Percentiles rank a stretch among this genome's conserved stretches.
These are phyloP conservation scores for Boletus smithii DNA, from an alignment of 1,284 basidiomycete species.

Conservation along the genomic window DNA sequence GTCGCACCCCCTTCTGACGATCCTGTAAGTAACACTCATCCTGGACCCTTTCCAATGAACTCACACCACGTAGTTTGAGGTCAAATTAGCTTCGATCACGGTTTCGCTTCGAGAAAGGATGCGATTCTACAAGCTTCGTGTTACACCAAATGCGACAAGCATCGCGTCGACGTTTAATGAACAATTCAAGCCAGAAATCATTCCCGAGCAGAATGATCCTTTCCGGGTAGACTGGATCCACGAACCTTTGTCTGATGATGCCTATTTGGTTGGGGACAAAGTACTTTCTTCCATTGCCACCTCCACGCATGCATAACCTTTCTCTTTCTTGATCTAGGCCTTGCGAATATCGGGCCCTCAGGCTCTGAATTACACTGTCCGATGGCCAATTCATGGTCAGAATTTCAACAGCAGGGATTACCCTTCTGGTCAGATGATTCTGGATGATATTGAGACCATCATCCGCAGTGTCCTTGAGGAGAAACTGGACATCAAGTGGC, in stretches of 20 bases:
- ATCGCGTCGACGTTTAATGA: constrained; percentile 77
- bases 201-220: constrained; percentile 78
- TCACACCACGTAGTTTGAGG: constrained; percentile 53
- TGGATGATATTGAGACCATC: constrained; percentile 78
- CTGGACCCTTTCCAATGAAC: not conserved
- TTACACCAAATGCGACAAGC: constrained; percentile 69
- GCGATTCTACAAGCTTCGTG: constrained; percentile 84
- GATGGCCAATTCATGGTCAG: constrained; percentile 76
- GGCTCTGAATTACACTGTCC: constrained; percentile 61
- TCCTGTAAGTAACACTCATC: constrained; percentile 44
- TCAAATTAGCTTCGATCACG: constrained; percentile 69
- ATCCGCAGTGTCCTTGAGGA: constrained; percentile 59
- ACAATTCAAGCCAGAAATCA: constrained; percentile 74
- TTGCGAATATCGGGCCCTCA: constrained; percentile 69
- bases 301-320: constrained; percentile 8
- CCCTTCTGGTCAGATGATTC: constrained; percentile 59
- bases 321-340: constrained; percentile 46
- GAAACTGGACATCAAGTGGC: constrained; percentile 55
- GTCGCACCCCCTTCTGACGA: constrained; percentile 50
- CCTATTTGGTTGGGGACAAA: constrained; percentile 66
- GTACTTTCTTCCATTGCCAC: constrained; percentile 36
- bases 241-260: constrained; percentile 41
- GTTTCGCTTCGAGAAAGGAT: constrained; percentile 78
- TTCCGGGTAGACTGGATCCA: constrained; percentile 81
- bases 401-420: constrained; percentile 83